Evolutionary conservation across 129 eudicot genomes (phyloP), one percentile per base, ranked within the genome.

Genomic region (Artemisia tridentata): DNA sequence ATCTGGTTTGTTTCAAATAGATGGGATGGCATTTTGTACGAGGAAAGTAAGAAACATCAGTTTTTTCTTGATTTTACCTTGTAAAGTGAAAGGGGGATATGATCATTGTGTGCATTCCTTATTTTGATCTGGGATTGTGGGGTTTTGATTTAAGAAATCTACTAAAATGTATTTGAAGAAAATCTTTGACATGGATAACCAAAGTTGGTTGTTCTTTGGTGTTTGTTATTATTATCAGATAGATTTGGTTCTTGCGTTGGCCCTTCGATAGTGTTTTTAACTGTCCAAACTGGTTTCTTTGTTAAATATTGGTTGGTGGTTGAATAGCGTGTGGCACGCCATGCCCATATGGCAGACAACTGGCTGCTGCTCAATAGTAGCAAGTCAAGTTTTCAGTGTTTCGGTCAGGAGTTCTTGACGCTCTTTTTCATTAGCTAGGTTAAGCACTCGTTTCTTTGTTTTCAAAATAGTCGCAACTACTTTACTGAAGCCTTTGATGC

Each of bases 61-160:
- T 59, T 68, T 60, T 60, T 18, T 31, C 18, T 57, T 46, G 59
- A 19, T 59, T 58, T 76, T 27, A 75, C 79, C 21, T 57, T 76
- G 70, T 76, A 68, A 76, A 76, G 67, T 76, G 75, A 68, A 68
- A 62, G 73, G 68, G 63, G 9, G 65, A 59, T 25, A 10, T 1
- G 65, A 25, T 59, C 65, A 25, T 13, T 55, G 23, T 55, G 61
- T 51, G 56, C 56, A 51, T 51, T 51, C 56, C 19, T 51, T 51
- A 7, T 51, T 51, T 13, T 51, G 56, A 51, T 51, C 56, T 51
- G 56, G 56, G 18, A 51, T 51, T 1, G 56, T 51, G 56, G 56
- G 56, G 7, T 13, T 51, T 51, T 51, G 17, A 51, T 4, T 51
- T 51, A 51, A 12, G n/a, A 12, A 51, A 12, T 51, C 10, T 4